Conservation (phyloP, 1,284 basidiomycete genomes). For the Ustilago hordei region DNA sequence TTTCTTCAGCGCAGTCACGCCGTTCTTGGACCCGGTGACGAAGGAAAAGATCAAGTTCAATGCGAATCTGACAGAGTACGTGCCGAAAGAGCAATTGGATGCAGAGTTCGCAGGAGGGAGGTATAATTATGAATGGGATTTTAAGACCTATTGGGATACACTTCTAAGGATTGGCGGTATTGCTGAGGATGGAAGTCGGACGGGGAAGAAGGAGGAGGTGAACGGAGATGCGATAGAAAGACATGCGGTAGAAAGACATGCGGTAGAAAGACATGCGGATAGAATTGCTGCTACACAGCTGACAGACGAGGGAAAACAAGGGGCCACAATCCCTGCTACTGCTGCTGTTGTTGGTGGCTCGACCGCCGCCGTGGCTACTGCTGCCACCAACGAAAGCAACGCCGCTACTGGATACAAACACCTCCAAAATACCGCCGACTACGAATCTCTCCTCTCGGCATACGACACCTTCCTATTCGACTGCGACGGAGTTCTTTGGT, state of each 20-base stretch:
- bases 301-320: slow-evolving; percentile 3
- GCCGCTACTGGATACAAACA: slow-evolving; percentile 39
- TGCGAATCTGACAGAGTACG: slow-evolving; percentile 76
- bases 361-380: slow-evolving; percentile 6
- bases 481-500: slow-evolving; percentile 89
- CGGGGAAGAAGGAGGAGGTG: neutral
- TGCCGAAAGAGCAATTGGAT: slow-evolving; percentile 82
- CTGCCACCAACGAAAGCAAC: neutral
- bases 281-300: slow-evolving; percentile 35
- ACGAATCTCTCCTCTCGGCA: slow-evolving; percentile 50
- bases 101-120: slow-evolving; percentile 81
- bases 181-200: slow-evolving; percentile 52
- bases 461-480: slow-evolving; percentile 73
- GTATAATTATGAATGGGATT: slow-evolving; percentile 82
- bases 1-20: slow-evolving; percentile 82
- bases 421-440: slow-evolving; percentile 42
- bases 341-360: slow-evolving; percentile 18
- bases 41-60: slow-evolving; percentile 89
- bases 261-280: slow-evolving; percentile 40
- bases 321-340: slow-evolving; percentile 22
- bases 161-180: slow-evolving; percentile 47
- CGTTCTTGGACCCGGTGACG: slow-evolving; percentile 90
- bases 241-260: slow-evolving; percentile 42
- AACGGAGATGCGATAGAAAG: slow-evolving; percentile 33
- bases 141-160: slow-evolving; percentile 75